These are phyloP conservation scores for Trypanosoma theileri DNA, from an alignment of 208 protist species.

Conservation along the genomic window DNA sequence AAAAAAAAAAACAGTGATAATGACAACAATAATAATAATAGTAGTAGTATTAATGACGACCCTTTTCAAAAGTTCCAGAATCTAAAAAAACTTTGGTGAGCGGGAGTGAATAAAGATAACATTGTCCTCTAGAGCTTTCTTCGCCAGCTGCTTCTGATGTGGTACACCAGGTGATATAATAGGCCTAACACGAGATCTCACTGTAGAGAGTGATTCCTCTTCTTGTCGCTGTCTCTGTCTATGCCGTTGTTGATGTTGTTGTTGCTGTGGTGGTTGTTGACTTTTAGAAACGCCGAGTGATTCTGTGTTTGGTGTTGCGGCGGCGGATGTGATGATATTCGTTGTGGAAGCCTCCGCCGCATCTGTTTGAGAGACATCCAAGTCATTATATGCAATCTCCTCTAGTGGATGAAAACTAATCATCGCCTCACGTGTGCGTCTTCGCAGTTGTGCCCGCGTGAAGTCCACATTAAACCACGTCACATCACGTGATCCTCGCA, in stretches of 20 bases:
- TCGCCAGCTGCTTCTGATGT: slow-evolving; percentile 61
- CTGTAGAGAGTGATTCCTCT: not conserved
- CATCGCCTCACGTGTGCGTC: not conserved
- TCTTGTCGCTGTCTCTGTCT: not conserved
- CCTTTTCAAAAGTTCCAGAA: not conserved
- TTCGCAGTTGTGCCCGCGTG: not conserved
- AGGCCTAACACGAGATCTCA: slow-evolving; percentile 3
- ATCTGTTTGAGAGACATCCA: not conserved
- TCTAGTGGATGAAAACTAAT: slow-evolving; percentile 20
- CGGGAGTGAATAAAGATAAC: slow-evolving; percentile 47
- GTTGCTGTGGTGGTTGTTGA: not conserved
- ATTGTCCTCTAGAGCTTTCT: slow-evolving; percentile 74
- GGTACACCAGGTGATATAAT: slow-evolving; percentile 49
- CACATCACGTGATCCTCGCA: not conserved
- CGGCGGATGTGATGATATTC: no score
- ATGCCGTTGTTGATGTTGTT: not conserved
- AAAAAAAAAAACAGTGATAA: no score
- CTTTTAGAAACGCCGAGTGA: no score
- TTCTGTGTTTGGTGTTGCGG: no score
- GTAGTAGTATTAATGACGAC: no score
- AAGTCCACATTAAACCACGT: slow-evolving; percentile 14
- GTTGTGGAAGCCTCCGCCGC: no score
- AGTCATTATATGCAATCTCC: slow-evolving; percentile 17
- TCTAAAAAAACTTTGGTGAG: not conserved
- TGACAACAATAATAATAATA: no score